A percentile compares a stretch with the other conserved stretches of the same genome.
phyloP scores from a whole-genome alignment of 805 yeast species.

The Starmerella kuoi region DNA sequence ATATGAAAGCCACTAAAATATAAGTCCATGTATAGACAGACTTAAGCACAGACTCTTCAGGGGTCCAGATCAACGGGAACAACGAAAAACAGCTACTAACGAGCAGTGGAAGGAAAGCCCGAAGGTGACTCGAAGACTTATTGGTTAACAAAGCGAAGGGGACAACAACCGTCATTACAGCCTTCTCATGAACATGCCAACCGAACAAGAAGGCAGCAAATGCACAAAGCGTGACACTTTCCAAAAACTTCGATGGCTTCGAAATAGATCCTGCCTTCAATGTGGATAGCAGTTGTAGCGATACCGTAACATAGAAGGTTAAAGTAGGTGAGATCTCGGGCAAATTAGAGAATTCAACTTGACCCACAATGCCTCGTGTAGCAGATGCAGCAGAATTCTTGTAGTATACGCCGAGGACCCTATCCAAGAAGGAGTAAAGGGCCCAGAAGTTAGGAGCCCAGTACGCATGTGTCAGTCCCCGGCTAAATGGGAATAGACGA shows the following conservation, averaged over 20 bases:
- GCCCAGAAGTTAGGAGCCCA: constrained; percentile 99
- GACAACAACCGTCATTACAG: constrained; percentile 74
- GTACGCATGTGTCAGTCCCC: constrained; percentile 94
- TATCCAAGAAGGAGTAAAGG: constrained; percentile 68
- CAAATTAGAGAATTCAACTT: constrained; percentile 64
- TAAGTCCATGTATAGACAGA: constrained; percentile 67
- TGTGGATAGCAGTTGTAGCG: constrained; percentile 68
- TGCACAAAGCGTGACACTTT: constrained; percentile 78
- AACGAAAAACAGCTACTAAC: constrained; percentile 77
- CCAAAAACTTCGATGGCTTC: constrained; percentile 47
- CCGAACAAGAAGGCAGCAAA: constrained; percentile 87
- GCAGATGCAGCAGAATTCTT: constrained; percentile 32
- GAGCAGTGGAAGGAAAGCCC: constrained; percentile 57
- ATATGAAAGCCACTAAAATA: constrained; percentile 64
- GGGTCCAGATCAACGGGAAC: constrained; percentile 73
- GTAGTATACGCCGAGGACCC: constrained; percentile 36
- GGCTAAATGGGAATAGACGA: constrained; percentile 80
- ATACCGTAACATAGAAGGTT: constrained; percentile 70
- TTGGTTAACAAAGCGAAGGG: constrained; percentile 73
- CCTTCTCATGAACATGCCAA: constrained; percentile 99
- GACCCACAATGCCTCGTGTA: constrained; percentile 88
- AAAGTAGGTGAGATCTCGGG: constrained; percentile 69
- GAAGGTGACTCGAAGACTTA: constrained; percentile 56
- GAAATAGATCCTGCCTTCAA: constrained; percentile 23
- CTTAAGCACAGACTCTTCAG: constrained; percentile 71